phyloP scores from a whole-genome alignment of 2,329 filamentous ascomycete genomes.

The Colletotrichum sp. region DNA sequence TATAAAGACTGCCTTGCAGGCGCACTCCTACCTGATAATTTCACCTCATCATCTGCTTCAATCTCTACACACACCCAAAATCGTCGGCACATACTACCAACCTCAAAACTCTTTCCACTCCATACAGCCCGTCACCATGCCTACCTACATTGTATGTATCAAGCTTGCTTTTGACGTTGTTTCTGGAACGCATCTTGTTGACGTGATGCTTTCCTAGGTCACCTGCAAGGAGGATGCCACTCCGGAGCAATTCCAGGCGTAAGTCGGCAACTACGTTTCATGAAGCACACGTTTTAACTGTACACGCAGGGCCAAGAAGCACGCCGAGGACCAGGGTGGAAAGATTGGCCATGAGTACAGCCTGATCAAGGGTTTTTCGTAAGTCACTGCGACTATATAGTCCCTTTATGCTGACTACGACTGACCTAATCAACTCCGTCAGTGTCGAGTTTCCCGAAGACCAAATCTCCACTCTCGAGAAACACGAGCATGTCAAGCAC shows the following conservation, averaged over 20 bases:
- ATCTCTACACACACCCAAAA: background rate
- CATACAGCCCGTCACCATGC: constrained; percentile 45
- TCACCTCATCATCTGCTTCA: background rate
- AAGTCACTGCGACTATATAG: constrained; percentile 45
- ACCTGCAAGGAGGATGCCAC: constrained; percentile 77
- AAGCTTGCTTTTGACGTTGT: background rate
- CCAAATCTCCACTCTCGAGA: constrained; percentile 67
- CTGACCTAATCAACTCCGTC: background rate
- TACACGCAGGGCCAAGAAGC: constrained; percentile 74
- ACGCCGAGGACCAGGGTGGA: constrained; percentile 77
- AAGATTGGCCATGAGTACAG: constrained; percentile 84
- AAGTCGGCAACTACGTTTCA: constrained; percentile 31
- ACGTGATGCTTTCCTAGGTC: constrained; percentile 58
- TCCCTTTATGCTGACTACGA: background rate
- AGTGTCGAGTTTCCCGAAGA: constrained; percentile 79
- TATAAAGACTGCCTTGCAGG: constrained; percentile 15
- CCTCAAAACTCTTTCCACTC: background rate
- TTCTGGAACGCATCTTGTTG: background rate
- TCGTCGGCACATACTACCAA: background rate
- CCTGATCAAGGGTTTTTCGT: constrained; percentile 94
- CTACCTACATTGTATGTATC: constrained; percentile 59
- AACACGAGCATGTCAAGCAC: constrained; percentile 71
- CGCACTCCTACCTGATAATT: background rate
- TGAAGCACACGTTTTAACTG: background rate
- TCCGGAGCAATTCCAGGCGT: constrained; percentile 71